Conservation (phyloP, 108 stramenopile genomes). For the Skeletonema costatum region DNA sequence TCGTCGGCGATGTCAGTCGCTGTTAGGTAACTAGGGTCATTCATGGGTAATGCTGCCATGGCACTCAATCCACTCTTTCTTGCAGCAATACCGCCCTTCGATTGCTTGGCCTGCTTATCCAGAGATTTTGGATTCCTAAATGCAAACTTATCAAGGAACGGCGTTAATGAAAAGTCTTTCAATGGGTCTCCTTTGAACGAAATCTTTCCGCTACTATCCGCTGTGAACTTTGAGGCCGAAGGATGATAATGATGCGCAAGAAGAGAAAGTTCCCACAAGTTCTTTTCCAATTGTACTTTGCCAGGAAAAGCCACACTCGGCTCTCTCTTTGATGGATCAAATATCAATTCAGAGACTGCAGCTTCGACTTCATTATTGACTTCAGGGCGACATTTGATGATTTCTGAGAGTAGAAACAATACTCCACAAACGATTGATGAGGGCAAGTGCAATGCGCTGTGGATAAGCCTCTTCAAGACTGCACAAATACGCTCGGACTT, state of each 20-base stretch:
- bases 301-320: constrained; percentile 62
- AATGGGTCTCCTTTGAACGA: constrained; percentile 94
- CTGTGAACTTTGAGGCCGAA: constrained; percentile 89
- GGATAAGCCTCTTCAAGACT: constrained; percentile 88
- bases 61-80: constrained; percentile 53
- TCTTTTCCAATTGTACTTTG: constrained; percentile 20
- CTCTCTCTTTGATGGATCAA: constrained; percentile 77
- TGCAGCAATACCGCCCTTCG: constrained; percentile 56
- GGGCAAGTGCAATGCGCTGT: constrained; percentile 66
- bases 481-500: constrained; percentile 71
- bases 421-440: constrained; percentile 84
- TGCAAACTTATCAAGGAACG: constrained; percentile 98
- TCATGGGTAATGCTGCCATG: constrained; percentile 65
- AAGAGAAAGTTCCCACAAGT: constrained; percentile 86
- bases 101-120: constrained; percentile 43
- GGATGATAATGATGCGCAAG: constrained; percentile 94
- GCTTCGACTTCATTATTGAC: constrained; percentile 35
- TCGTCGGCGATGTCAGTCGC: constrained; percentile 65
- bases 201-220: constrained; percentile 56
- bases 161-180: constrained; percentile 87
- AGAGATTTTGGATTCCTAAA: constrained; percentile 95
- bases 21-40: constrained; percentile 77
- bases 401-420: constrained; percentile 91
- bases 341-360: constrained; percentile 12
- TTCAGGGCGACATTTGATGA: constrained; percentile 65